Percentiles rank a stretch among this genome's conserved stretches.
phyloP scores from a whole-genome alignment of 2,329 filamentous ascomycete genomes.

The Diaporthe ilicicola region DNA sequence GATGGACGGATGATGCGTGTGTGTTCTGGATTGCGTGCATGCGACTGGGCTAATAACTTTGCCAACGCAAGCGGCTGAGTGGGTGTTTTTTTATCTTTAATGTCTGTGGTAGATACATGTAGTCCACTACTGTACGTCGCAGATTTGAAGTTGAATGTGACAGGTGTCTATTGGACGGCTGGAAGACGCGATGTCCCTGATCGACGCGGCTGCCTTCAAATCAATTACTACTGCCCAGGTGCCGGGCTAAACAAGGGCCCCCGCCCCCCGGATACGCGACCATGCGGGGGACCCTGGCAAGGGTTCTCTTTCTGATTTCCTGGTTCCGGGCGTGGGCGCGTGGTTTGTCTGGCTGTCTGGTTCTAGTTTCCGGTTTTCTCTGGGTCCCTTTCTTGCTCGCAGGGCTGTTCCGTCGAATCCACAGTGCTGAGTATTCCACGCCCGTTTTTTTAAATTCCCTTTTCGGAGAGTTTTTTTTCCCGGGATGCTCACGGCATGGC shows the following conservation, averaged over 20 bases:
- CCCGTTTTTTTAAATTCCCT: neutral
- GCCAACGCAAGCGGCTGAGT: neutral
- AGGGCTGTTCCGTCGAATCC: neutral
- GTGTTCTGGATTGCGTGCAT: neutral
- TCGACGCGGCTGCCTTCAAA: slow-evolving; percentile 22
- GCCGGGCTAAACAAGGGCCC: neutral
- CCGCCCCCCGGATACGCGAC: neutral
- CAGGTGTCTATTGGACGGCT: neutral
- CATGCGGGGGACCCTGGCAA: neutral
- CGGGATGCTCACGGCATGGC: neutral
- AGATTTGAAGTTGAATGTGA: neutral
- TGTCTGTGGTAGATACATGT: too few species aligned
- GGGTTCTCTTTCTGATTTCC: too few species aligned
- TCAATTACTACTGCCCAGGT: too few species aligned
- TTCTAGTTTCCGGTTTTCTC: neutral
- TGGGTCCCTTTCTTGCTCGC: neutral
- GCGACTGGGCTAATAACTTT: neutral
- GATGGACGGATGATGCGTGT: too few species aligned
- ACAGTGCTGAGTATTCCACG: too few species aligned
- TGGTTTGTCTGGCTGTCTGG: slow-evolving; percentile 7
- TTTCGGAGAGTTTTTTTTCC: neutral
- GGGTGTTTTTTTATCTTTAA: neutral
- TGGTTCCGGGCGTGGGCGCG: neutral
- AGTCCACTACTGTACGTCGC: too few species aligned
- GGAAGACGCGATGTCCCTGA: slow-evolving; percentile 21